Evolutionary conservation across 2,329 filamentous ascomycete genomes (phyloP).

Genomic region (Fusarium multiceps): DNA sequence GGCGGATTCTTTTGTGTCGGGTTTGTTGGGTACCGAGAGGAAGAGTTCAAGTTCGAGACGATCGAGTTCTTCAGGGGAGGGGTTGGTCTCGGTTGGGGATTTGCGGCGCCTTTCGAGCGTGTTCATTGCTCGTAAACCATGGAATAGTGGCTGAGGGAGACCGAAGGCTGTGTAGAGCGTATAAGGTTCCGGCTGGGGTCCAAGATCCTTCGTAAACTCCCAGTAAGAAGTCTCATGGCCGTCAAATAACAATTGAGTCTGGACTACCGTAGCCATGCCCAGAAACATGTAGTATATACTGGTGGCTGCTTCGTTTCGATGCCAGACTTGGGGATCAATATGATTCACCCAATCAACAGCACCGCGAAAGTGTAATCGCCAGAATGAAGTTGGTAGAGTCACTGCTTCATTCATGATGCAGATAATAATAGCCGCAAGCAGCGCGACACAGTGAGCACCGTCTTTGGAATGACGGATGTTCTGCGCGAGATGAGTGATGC

Average conservation of each 20-base stretch:
- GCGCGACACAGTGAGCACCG: conserved; percentile 32
- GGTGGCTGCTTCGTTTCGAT: conserved; percentile 37
- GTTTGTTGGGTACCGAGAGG: conserved; percentile 34
- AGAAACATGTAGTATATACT: conserved; percentile 43
- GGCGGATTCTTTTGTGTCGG: conserved; percentile 32
- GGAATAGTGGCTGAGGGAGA: conserved; percentile 38
- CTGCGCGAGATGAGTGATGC: conserved; percentile 41
- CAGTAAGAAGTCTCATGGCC: conserved; percentile 28
- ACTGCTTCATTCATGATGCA: conserved; percentile 44
- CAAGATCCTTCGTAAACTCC: conserved; percentile 38
- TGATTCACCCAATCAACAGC: conserved; percentile 45
- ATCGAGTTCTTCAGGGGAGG: conserved; percentile 29
- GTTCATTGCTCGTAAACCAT: conserved; percentile 40
- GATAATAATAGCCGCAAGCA: conserved; percentile 39
- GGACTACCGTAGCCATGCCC: conserved; percentile 40
- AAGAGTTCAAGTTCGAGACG: conserved; percentile 39
- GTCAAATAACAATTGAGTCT: conserved; percentile 38
- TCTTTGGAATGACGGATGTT: conserved; percentile 43
- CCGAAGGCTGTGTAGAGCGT: conserved; percentile 32
- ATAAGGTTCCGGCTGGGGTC: conserved; percentile 40
- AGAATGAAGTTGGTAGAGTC: conserved; percentile 39
- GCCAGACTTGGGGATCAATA: conserved; percentile 42
- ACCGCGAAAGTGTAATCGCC: conserved; percentile 41
- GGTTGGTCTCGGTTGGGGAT: neutral
- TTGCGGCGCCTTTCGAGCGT: conserved; percentile 30